phyloP scores from a whole-genome alignment of 495 filamentous ascomycete species.

The Neurospora sp. region DNA sequence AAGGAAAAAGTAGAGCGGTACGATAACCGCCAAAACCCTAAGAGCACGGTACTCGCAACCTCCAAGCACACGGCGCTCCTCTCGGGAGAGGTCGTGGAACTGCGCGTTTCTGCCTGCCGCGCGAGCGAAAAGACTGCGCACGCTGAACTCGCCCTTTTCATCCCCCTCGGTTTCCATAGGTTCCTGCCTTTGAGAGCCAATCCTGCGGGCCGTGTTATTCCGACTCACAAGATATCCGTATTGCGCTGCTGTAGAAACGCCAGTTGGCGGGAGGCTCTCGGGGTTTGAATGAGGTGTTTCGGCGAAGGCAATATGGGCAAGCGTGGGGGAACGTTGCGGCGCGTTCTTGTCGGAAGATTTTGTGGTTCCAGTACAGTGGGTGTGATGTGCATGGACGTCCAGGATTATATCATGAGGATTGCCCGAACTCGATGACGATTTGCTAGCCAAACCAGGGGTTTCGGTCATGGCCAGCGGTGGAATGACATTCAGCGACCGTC shows the following conservation, averaged over 20 bases:
- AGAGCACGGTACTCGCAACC: constrained; percentile 76
- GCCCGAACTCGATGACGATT: not conserved
- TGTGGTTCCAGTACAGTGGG: not conserved
- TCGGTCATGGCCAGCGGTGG: not conserved
- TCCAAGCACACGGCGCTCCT: constrained; percentile 63
- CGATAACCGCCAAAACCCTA: constrained; percentile 57
- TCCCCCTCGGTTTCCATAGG: not conserved
- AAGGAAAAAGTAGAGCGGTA: constrained; percentile 62
- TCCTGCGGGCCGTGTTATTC: not conserved
- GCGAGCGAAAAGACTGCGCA: constrained; percentile 19
- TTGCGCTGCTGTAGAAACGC: constrained; percentile 4
- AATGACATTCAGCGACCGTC: not conserved
- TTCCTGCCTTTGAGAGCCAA: not conserved
- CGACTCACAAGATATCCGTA: not conserved
- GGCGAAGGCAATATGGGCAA: constrained; percentile 18
- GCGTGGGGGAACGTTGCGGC: not conserved
- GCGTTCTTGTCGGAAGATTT: not conserved
- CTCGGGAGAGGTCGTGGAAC: constrained; percentile 56
- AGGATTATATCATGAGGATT: not conserved
- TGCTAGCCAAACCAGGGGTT: not conserved
- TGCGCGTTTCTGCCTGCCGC: constrained; percentile 59
- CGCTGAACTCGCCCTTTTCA: constrained; percentile 4
- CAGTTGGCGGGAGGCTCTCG: not conserved
- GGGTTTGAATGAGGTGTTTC: constrained; percentile 5
- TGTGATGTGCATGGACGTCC: not conserved